phyloP scores from a whole-genome alignment of 169 alveolate genomes.

The Cardiosporidium cionae region DNA sequence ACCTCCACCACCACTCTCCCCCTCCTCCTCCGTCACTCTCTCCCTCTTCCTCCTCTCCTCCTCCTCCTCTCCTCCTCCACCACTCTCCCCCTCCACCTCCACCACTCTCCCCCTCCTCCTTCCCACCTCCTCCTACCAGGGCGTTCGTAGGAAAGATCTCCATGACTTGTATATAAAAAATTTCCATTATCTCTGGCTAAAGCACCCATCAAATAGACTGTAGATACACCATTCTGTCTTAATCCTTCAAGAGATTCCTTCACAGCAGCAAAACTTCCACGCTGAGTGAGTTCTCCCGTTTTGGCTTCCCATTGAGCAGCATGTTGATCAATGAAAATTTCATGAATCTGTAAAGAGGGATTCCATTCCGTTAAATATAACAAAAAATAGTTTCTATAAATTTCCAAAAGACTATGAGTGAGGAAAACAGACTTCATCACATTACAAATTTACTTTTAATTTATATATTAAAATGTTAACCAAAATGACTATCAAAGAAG shows the following conservation, averaged over 20 bases:
- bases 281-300: slow-evolving; percentile 47
- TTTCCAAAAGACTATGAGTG: not conserved
- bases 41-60: too few species aligned
- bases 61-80: too few species aligned
- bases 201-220: slow-evolving; percentile 69
- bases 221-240: slow-evolving; percentile 53
- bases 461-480: not conserved
- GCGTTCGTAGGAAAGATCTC: not conserved
- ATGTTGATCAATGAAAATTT: slow-evolving; percentile 66
- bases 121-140: too few species aligned
- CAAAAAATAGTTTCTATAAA: not conserved
- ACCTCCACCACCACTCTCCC: too few species aligned
- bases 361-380: not conserved
- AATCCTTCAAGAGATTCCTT: slow-evolving; percentile 42
- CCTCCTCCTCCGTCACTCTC: too few species aligned
- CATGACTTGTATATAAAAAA: slow-evolving; percentile 27
- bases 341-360: slow-evolving; percentile 57
- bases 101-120: too few species aligned
- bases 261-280: slow-evolving; percentile 65
- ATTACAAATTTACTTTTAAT: not conserved
- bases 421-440: too few species aligned
- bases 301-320: slow-evolving; percentile 63
- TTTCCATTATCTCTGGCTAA: slow-evolving; percentile 73
- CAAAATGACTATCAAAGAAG: too few species aligned
- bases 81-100: too few species aligned